Conservation (phyloP, 164 flowering plant species). For the Stephania japonica region DNA sequence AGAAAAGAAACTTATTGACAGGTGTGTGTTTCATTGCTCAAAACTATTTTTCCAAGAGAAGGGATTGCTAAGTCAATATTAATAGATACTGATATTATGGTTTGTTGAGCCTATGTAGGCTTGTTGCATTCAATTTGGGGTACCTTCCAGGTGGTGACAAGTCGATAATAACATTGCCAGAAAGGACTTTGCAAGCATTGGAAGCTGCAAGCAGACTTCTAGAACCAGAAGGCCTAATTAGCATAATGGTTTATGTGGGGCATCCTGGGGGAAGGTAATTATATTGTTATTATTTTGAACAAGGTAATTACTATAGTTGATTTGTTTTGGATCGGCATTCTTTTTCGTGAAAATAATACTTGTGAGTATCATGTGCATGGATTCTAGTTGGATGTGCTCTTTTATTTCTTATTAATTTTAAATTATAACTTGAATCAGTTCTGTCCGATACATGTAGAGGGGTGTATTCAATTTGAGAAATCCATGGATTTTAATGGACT, state of each 20-base stretch:
- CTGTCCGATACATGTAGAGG: not conserved
- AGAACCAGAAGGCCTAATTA: constrained; percentile 71
- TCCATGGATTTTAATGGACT: no score
- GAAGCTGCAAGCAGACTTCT: constrained; percentile 57
- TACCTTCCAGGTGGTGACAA: constrained; percentile 97
- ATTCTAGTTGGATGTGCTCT: not conserved
- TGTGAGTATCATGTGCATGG: not conserved
- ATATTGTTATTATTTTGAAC: not conserved
- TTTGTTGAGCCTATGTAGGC: constrained; percentile 36
- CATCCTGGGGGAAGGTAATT: constrained; percentile 87
- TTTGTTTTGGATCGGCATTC: not conserved
- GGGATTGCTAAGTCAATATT: not conserved
- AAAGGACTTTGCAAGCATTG: constrained; percentile 61
- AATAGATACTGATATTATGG: not conserved
- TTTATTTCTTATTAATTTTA: no score
- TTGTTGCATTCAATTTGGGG: constrained; percentile 93
- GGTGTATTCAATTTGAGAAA: no score
- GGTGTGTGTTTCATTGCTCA: not conserved
- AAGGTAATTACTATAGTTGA: not conserved
- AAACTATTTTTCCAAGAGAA: not conserved
- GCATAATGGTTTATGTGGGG: constrained; percentile 72
- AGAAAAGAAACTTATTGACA: not conserved
- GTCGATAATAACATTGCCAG: constrained; percentile 51
- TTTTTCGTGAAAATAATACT: not conserved
- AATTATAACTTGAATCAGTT: no score